phyloP scores from a whole-genome alignment of 2,329 filamentous ascomycete species.

The Dendryphion nanum region DNA sequence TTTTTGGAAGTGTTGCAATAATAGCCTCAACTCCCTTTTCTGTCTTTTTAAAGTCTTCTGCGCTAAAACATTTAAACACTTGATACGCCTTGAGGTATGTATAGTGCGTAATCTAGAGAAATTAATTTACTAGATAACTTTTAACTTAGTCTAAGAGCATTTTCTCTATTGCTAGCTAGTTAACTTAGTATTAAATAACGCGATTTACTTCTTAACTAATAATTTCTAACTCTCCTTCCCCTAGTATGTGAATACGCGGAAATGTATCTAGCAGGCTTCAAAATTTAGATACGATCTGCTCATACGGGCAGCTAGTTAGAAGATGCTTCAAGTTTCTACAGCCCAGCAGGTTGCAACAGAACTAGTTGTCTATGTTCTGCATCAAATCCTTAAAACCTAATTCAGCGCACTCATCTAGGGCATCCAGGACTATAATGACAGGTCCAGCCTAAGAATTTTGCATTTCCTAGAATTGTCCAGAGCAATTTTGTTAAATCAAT shows the following conservation, averaged over 20 bases:
- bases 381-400: neutral
- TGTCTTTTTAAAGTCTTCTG: too few species aligned
- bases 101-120: neutral
- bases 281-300: neutral
- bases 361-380: neutral
- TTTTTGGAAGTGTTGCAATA: too few species aligned
- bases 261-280: neutral
- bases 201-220: neutral
- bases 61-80: too few species aligned
- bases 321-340: constrained; percentile 6
- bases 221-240: neutral
- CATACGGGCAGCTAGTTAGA: neutral
- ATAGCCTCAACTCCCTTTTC: too few species aligned
- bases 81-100: neutral
- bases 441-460: neutral
- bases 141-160: neutral
- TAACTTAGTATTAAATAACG: neutral
- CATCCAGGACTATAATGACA: neutral
- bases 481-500: neutral
- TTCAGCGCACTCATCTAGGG: neutral
- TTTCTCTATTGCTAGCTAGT: neutral
- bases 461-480: neutral
- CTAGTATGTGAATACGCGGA: neutral
- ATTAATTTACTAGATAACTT: neutral
- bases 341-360: neutral